Conservation (phyloP, 345 rosid species). For the Angophora floribunda region DNA sequence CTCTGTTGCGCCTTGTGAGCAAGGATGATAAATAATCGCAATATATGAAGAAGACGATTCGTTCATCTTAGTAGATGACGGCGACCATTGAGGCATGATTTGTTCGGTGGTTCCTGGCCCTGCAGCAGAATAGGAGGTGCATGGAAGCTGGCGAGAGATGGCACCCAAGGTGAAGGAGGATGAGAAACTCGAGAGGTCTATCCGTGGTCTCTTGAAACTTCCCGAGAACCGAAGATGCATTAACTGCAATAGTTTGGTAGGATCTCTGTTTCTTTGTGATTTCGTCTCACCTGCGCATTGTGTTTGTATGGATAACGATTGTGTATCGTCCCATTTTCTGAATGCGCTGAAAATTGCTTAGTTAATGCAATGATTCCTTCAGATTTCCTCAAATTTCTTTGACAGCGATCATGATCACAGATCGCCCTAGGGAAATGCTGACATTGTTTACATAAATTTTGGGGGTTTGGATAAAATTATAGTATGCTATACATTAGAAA, state of each 20-base stretch:
- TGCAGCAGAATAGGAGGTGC: background rate
- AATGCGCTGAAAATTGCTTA: background rate
- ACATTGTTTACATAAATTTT: background rate
- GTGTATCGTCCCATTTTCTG: background rate
- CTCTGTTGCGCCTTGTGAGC: background rate
- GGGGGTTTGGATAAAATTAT: background rate
- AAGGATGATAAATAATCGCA: background rate
- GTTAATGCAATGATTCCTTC: rapidly evolving
- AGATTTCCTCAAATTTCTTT: background rate
- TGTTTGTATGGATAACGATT: rapidly evolving
- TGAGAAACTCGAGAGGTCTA: conserved; percentile 52
- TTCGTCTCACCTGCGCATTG: background rate
- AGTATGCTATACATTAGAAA: background rate
- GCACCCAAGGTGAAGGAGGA: conserved; percentile 51
- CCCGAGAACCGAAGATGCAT: conserved; percentile 79
- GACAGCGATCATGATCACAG: rapidly evolving
- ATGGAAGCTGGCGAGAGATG: conserved; percentile 19
- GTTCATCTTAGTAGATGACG: background rate
- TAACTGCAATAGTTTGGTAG: conserved; percentile 79
- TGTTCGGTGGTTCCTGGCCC: background rate
- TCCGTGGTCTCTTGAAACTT: conserved; percentile 64
- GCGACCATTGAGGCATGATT: background rate
- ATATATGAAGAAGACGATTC: background rate
- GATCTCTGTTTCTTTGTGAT: background rate
- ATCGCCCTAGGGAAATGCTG: background rate